Evolutionary conservation across 169 alveolate species (phyloP), one percentile per base, ranked within the genome.

Genomic region (Cryptosporidium baileyi): DNA sequence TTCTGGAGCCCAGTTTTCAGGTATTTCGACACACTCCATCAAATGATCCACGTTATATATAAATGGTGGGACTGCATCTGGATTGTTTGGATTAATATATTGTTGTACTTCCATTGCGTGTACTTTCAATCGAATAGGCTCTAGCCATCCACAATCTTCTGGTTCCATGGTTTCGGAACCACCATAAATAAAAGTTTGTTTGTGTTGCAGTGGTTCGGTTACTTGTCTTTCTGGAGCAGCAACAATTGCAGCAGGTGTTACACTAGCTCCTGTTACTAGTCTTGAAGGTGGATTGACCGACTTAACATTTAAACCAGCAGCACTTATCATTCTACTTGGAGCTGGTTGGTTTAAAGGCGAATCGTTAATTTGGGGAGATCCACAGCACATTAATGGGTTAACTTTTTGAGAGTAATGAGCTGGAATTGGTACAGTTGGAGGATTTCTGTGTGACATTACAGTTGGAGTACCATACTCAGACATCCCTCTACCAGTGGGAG

Each of bases 51-150:
- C 60, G 40, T 74, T 74, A 45, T 74, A 74, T 41, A 74, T 74
- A 36, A 74, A 74, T 3, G 85, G 85, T 9, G 85, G 85, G 11
- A 67, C 24, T 49, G 60, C 74, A 22, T 74, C 85, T 3, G 85
- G 85, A 24, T 74, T 74, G n/a, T 60, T 57, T 54, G 85, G 85
- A 24, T 74, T 57, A 38, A 74, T 74, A 57, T 74, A 74, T 9
- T 74, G 85, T 54, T 74, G 85, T 13, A 74, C 85, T 51, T 74
- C 85, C 85, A 74, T 74, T 2, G 85, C 85, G 36, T 74, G 85
- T 7, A 74, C 85, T 11, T 74, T 74, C 9, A 74, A 40, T 36
- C 85, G 32, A 9, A 74, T 74, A 9, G 85, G 85, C 38, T 74
- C 85, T n/a, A 74, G 19, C 85, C 85, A 74, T 8, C 85, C 85